Evolutionary conservation across 2,329 filamentous ascomycete genomes (phyloP), one percentile per base, ranked within the genome.

Genomic region (Ampelomyces quisqualis): DNA sequence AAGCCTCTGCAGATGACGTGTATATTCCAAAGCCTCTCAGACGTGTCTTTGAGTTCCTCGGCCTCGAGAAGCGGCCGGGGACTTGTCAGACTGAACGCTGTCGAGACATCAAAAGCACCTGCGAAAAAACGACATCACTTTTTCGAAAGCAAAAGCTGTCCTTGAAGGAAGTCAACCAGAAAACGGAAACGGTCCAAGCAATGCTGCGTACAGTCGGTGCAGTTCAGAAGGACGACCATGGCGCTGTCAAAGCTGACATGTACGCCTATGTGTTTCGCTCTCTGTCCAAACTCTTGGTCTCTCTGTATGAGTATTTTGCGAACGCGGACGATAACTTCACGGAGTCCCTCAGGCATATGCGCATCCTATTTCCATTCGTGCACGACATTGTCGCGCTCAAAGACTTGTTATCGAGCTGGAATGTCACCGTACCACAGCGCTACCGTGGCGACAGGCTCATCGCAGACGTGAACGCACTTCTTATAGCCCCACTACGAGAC

Each of bases 401-500:
- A 13, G 52, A 57, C 22, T 42, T 14, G 3, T 46, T 67, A 2
- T 28, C 53, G 0, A 38, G 27, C 1, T 67, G 61, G 59, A 51
- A 53, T 4, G 53, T 54, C 6, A 40, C 33, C 1, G 22, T 62
- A 2, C 32, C 48, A 6, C 40, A 39, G 7, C 51, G 43, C 1
- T 44, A 38, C 5, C 45, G 51, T 22, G 51, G 48, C 5, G 57
- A 61, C 2, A 40, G 51, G 5, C 39, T 62, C 1, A 48, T 66
- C 20, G 58, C 38, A 19, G 49, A 59, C 5, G 54, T 66, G 4
- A 40, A 57, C 2, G 31, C 14, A 11, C 21, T 48, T 1, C 31
- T 69, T 8, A 60, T 69, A 22, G 41, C 34, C 1, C 64, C 61
- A 1, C 48, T 69, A 7, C 50, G 60, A 13, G 36, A 34, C 0